Percentiles rank a stretch among this genome's conserved stretches.
Conservation (phyloP, 768 basidiomycete species). For the Lactarius vividus region DNA sequence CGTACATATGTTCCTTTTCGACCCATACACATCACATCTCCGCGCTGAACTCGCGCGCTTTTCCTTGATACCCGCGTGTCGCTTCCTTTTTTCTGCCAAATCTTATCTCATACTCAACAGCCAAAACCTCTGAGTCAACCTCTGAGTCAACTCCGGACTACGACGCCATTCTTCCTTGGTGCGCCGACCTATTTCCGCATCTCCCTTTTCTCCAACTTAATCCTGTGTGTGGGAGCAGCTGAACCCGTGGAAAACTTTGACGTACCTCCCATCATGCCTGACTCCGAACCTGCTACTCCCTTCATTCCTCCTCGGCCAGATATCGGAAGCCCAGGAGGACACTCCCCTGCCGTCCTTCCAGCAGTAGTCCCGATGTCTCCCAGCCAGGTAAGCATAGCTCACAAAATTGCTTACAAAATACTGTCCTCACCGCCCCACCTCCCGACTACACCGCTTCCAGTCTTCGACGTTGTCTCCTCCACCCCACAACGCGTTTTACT, state of each 20-base stretch:
- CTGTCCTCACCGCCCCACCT: constrained; percentile 6
- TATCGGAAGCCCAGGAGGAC: constrained; percentile 23
- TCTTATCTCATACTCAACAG: constrained; percentile 11
- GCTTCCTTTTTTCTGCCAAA: background rate
- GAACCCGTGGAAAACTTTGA: constrained; percentile 20
- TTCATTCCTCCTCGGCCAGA: constrained; percentile 36
- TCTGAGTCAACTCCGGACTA: background rate
- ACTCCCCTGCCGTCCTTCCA: constrained; percentile 28
- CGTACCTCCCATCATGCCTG: constrained; percentile 17
- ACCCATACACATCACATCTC: background rate
- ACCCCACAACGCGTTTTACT: constrained; percentile 18
- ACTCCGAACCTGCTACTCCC: constrained; percentile 30
- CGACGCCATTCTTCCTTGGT: background rate
- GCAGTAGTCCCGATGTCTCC: constrained; percentile 33
- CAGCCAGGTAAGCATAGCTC: constrained; percentile 13
- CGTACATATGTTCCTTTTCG: constrained; percentile 4
- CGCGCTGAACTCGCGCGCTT: background rate
- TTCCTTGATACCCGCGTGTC: background rate
- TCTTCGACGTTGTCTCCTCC: constrained; percentile 27
- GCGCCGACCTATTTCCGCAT: constrained; percentile 14
- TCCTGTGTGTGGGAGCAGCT: constrained; percentile 16
- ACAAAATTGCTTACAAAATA: background rate
- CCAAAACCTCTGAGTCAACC: background rate
- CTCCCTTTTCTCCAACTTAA: constrained; percentile 1
- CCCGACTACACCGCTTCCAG: constrained; percentile 14